Evolutionary conservation across 2,329 filamentous ascomycete species (phyloP), one percentile per base, ranked within the genome.

Genomic region (Fusarium floridanum): DNA sequence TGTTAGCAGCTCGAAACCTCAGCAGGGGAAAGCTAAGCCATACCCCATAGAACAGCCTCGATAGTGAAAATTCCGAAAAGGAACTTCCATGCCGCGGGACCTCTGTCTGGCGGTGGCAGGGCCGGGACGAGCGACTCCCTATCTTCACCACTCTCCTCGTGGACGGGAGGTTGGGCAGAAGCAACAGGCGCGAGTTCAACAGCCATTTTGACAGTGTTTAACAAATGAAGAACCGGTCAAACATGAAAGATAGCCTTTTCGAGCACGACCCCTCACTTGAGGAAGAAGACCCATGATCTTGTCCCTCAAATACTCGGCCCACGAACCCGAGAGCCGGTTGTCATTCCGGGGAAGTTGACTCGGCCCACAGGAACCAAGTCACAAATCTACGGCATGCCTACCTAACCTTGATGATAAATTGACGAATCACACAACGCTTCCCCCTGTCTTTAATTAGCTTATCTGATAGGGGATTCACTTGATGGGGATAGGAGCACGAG

Each of bases 21-120:
- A 3, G 4, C 32, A 32, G 4, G 32, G 10, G 1, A 12, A 32
- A 32, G 32, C 4, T 1, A 32, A 12, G 3, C 3, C 37, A 27
- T 61, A 78, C 78, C 77, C 78, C 78, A 79, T 2, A 79, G 69
- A 14, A 76, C 32, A 1, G 75, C 78, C 53, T 79, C 77, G 2
- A 79, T 68, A 1, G 77, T 62, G 50, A 79, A 79, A 16, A 68
- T 66, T 2, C 68, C 76, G 5, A 77, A 63, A 4, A 79, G 61
- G 20, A 76, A 78, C 24, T 71, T 78, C 68, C 72, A 78, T 2
- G 78, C 77, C 4, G 61, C 70, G 2, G 55, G 56, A 2, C 78
- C 75, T 17, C 66, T 48, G 32, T 79, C 77, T 6, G 72, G 65
- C 0, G 75, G 72, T 2, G 71, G 71, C 4, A 79, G 70, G n/a